These are phyloP conservation scores for Conticribra weissflogii DNA, from an alignment of 108 stramenopile genomes.

Conservation along the genomic window DNA sequence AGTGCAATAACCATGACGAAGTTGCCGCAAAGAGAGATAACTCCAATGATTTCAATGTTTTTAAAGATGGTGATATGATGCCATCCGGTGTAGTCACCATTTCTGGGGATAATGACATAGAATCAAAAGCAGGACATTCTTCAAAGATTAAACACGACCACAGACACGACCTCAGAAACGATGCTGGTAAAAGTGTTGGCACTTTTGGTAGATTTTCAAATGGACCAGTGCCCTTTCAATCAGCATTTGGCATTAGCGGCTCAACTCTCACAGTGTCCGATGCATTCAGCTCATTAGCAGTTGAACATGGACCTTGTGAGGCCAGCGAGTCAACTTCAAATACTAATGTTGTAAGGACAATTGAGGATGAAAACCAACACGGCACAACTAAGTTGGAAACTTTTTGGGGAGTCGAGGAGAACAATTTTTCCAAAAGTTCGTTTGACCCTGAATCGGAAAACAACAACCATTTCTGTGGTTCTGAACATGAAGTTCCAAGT, in stretches of 20 bases:
- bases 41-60: too few relatives aligned
- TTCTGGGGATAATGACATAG: background rate
- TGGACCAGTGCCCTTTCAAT: background rate
- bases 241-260: background rate
- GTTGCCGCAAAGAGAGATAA: too few relatives aligned
- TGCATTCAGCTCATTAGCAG: conserved; percentile 16
- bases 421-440: too few relatives aligned
- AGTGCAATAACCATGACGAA: too few relatives aligned
- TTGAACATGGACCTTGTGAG: background rate
- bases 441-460: too few relatives aligned
- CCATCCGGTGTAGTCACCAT: too few relatives aligned
- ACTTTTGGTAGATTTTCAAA: background rate
- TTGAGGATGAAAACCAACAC: background rate
- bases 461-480: too few relatives aligned
- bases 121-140: too few relatives aligned
- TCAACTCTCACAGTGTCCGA: conserved; percentile 8
- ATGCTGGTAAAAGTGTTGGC: background rate
- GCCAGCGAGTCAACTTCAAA: background rate
- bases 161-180: background rate
- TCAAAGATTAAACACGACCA: background rate
- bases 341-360: background rate
- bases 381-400: too few relatives aligned
- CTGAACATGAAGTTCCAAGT: too few relatives aligned
- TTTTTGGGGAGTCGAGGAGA: too few relatives aligned
- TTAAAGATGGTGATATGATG: too few relatives aligned